Percentiles rank a stretch among this genome's conserved stretches.
These are phyloP conservation scores for Chytridiales sp. DNA, from an alignment of 371 early-diverging fungal species.

Conservation along the genomic window DNA sequence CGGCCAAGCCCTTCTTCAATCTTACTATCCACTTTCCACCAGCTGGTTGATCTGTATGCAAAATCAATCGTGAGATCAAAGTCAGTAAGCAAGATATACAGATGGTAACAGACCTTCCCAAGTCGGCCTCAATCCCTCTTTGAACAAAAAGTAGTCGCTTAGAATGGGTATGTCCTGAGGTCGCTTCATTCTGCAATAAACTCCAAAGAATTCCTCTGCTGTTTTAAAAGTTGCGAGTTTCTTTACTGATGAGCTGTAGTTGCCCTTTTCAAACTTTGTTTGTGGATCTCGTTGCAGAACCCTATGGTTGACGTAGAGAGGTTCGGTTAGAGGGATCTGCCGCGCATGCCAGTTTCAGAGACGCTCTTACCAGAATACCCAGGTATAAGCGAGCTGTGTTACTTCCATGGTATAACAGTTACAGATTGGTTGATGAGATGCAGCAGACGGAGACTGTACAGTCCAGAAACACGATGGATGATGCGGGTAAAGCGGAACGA, in stretches of 20 bases:
- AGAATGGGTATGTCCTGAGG: slow-evolving; percentile 86
- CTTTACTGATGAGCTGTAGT: slow-evolving; percentile 87
- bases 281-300: slow-evolving; percentile 89
- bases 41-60: slow-evolving; percentile 70
- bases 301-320: slow-evolving; percentile 19
- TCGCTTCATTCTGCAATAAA: slow-evolving; percentile 77
- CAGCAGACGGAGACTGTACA: too few relatives aligned
- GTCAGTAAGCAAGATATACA: neutral
- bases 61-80: slow-evolving; percentile 14
- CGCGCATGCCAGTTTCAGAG: neutral
- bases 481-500: too few relatives aligned
- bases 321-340: neutral
- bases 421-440: too few relatives aligned
- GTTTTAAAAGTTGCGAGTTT: slow-evolving; percentile 79
- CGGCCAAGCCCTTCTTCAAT: slow-evolving; percentile 89
- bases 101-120: slow-evolving; percentile 78
- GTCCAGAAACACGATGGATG: too few relatives aligned
- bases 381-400: slow-evolving; percentile 6
- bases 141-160: slow-evolving; percentile 94
- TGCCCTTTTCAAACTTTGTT: slow-evolving; percentile 66
- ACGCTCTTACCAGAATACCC: slow-evolving; percentile 23
- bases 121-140: slow-evolving; percentile 91
- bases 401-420: too few relatives aligned
- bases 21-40: slow-evolving; percentile 99
- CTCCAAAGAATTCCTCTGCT: slow-evolving; percentile 93